These are phyloP conservation scores for Arthonia radiata DNA, from an alignment of 495 filamentous ascomycete genomes.

Conservation along the genomic window DNA sequence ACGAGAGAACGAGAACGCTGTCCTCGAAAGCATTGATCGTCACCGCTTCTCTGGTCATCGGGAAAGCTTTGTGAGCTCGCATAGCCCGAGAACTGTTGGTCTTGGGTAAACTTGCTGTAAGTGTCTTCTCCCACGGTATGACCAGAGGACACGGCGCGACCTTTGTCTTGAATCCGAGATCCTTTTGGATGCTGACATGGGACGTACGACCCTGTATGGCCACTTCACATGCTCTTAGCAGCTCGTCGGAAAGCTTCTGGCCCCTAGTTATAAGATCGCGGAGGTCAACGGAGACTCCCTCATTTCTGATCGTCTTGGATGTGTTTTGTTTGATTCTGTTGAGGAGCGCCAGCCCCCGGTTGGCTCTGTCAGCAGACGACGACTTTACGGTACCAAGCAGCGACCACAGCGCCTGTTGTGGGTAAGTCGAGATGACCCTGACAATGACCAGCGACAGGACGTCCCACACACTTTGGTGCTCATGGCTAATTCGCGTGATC, in stretches of 20 bases:
- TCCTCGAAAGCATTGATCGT: slow-evolving; percentile 43
- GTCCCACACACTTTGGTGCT: slow-evolving; percentile 47
- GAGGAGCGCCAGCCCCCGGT: slow-evolving; percentile 26
- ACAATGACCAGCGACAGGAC: slow-evolving; percentile 52
- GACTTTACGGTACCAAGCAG: slow-evolving; percentile 56
- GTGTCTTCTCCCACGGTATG: slow-evolving; percentile 61
- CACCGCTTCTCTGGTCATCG: slow-evolving; percentile 18
- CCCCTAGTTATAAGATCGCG: slow-evolving; percentile 46
- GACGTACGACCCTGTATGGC: slow-evolving; percentile 43
- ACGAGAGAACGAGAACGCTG: slow-evolving; percentile 69
- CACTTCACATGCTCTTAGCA: slow-evolving; percentile 56
- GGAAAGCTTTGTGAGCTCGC: slow-evolving; percentile 61
- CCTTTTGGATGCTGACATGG: slow-evolving; percentile 42
- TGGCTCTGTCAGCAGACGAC: slow-evolving; percentile 22
- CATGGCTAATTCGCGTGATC: slow-evolving; percentile 73
- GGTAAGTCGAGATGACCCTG: slow-evolving; percentile 54
- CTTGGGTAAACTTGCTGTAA: slow-evolving; percentile 61
- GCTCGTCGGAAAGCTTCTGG: slow-evolving; percentile 60
- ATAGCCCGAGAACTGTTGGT: slow-evolving; percentile 40
- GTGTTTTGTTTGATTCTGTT: slow-evolving; percentile 24
- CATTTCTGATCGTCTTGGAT: slow-evolving; percentile 14
- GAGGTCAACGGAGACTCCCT: slow-evolving; percentile 26
- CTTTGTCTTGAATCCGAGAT: slow-evolving; percentile 66
- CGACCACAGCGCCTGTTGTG: slow-evolving; percentile 84
- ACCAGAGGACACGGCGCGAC: slow-evolving; percentile 60